Base-by-base conservation (phyloP, 768 basidiomycete genomes). In the Crucibulum laeve region DNA sequence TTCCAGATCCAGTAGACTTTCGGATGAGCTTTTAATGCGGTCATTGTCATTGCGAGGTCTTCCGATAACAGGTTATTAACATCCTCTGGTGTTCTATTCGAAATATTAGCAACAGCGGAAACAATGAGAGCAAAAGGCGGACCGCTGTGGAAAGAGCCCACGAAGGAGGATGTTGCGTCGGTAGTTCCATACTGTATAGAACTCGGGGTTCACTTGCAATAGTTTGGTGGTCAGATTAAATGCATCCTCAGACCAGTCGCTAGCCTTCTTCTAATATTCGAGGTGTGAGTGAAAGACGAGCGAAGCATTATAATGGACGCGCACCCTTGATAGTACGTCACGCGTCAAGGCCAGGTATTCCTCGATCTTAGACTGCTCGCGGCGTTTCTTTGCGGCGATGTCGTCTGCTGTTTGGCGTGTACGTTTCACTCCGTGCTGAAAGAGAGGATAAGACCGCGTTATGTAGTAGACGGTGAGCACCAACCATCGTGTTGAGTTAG, bases 1-100 rank as follows among this genome's bases (percentile, higher is more conserved):
- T 93, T 97, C 96, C 96, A 99, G 53, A 98, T 92, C 85, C 90
- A 92, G 60, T 99, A 99, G 15, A 96, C 84, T 59, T 98, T 99
- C 11, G 96, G 96, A 57, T 94, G 81, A 6, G 76, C 70, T 55
- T 88, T 86, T 34, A 99, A 75, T 4, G 87, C 82, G 3, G 72
- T 65, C 59, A 84, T 89, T 0, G 94, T 97, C 69, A 93, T 76
- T 2, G 74, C 65, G 22, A 99, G 66, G 45, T 99, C 96, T 30
- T 77, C 70, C 2, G 77, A 64, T 4, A 98, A 75, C 14, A 85
- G 38, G 7, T 72, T 60, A 40, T 91, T 83, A 25, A 82, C 68
- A 35, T 82, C 73, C 44, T 79, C 70, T 2, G 78, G 70, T 5
- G 80, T 63, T 41, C 89, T 92, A 53, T 42, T 57, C 58, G 42